A percentile compares a stretch with the other conserved stretches of the same genome.
Evolutionary conservation across 495 filamentous ascomycete genomes (phyloP).

Genomic region (Rusavskia elegans): DNA sequence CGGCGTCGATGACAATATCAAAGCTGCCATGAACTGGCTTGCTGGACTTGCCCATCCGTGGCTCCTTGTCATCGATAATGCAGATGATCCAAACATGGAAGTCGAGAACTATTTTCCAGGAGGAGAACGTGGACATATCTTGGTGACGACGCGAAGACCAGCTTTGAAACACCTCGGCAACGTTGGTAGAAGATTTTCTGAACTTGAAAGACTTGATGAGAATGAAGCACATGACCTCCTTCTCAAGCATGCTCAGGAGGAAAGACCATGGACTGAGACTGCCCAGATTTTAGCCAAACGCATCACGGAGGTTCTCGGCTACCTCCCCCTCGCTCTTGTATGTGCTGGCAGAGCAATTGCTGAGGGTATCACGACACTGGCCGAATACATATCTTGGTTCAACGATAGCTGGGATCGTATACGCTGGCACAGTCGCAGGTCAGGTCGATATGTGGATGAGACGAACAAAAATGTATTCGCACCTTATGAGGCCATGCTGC

Average conservation of each 20-base stretch:
- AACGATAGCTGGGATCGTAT: constrained; percentile 14
- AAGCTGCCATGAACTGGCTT: constrained; percentile 13
- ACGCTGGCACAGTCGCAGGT: constrained; percentile 7
- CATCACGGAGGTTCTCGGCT: constrained; percentile 19
- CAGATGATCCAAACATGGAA: constrained; percentile 18
- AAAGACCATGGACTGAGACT: constrained; percentile 6
- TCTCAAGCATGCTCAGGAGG: constrained; percentile 12
- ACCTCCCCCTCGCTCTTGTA: constrained; percentile 21
- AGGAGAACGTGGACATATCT: constrained; percentile 21
- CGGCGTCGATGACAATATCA: constrained; percentile 10
- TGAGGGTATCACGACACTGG: constrained; percentile 1
- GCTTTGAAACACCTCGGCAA: constrained; percentile 18
- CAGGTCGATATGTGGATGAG: constrained; percentile 2
- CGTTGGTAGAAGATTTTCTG: constrained; percentile 11
- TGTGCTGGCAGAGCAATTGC: constrained; percentile 18
- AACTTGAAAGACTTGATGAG: constrained; percentile 18
- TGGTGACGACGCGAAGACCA: constrained; percentile 24
- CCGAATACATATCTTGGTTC: constrained; percentile 18
- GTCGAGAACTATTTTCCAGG: constrained; percentile 20
- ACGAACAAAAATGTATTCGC: constrained; percentile 18
- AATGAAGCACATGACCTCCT: constrained; percentile 20
- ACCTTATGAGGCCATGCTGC: constrained; percentile 19
- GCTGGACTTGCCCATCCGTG: constrained; percentile 14
- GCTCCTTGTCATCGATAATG: constrained; percentile 30
- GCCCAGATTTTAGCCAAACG: constrained; percentile 4